phyloP scores from a whole-genome alignment of 2,329 filamentous ascomycete species.

The Lasiodiplodia sp. region DNA sequence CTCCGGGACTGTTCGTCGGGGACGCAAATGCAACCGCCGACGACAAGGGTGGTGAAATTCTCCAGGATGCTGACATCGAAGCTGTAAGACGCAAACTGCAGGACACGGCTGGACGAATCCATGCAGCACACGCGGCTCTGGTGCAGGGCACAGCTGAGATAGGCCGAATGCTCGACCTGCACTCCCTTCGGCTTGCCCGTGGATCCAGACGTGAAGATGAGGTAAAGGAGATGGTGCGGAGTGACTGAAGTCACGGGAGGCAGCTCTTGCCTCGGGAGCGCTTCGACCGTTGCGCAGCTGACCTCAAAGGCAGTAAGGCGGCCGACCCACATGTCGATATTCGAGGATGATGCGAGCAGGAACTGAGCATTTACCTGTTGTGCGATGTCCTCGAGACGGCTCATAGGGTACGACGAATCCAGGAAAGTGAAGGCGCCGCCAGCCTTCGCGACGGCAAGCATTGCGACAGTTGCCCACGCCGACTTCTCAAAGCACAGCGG shows the following conservation, averaged over 20 bases:
- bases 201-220: slow-evolving; percentile 97
- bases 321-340: slow-evolving; percentile 46
- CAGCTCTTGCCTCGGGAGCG: slow-evolving; percentile 47
- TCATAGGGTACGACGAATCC: slow-evolving; percentile 1
- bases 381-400: slow-evolving; percentile 14
- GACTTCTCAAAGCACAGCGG: slow-evolving; percentile 51
- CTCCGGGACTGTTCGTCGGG: slow-evolving; percentile 50
- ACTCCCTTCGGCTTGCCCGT: slow-evolving; percentile 96
- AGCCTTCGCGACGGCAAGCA: slow-evolving; percentile 49
- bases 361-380: slow-evolving; percentile 4
- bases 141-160: slow-evolving; percentile 37
- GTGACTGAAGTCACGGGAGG: background rate
- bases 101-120: slow-evolving; percentile 37
- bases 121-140: slow-evolving; percentile 64
- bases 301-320: slow-evolving; percentile 8
- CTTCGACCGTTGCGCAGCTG: slow-evolving; percentile 1
- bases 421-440: slow-evolving; percentile 29
- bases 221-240: slow-evolving; percentile 31
- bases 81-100: slow-evolving; percentile 37
- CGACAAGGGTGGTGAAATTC: slow-evolving; percentile 43
- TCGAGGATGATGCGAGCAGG: slow-evolving; percentile 42
- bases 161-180: slow-evolving; percentile 40
- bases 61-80: slow-evolving; percentile 45
- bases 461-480: slow-evolving; percentile 43
- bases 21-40: slow-evolving; percentile 51